phyloP scores from a whole-genome alignment of 805 yeast genomes.

The Zygosaccharomyces gambellarensis region DNA sequence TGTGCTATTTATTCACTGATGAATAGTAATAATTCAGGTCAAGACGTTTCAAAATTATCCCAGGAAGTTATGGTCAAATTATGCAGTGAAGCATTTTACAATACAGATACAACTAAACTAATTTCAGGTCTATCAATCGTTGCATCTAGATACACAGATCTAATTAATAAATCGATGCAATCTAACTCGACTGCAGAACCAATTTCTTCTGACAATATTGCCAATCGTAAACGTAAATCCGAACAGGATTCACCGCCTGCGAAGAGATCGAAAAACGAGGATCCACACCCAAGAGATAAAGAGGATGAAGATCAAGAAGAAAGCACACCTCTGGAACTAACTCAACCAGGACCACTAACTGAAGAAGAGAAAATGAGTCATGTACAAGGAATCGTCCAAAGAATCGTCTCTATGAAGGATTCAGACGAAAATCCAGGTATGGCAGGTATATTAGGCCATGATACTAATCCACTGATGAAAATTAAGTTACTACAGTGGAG shows the following conservation, averaged over 20 bases:
- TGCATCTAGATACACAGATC: slow-evolving; percentile 56
- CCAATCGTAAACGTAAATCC: slow-evolving; percentile 12
- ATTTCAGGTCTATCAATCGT: slow-evolving; percentile 66
- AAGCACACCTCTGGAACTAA: slow-evolving; percentile 19
- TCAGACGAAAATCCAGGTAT: slow-evolving; percentile 18
- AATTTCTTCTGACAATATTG: slow-evolving; percentile 7
- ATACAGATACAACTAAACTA: slow-evolving; percentile 48
- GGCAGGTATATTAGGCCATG: slow-evolving; percentile 15
- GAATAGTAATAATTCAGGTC: slow-evolving; percentile 54
- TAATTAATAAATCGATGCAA: slow-evolving; percentile 31
- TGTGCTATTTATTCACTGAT: slow-evolving; percentile 65
- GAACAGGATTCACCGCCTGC: slow-evolving; percentile 13
- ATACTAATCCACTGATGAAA: slow-evolving; percentile 22
- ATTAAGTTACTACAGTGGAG: slow-evolving; percentile 47
- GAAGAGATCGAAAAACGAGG: slow-evolving; percentile 24
- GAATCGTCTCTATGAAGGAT: slow-evolving; percentile 16
- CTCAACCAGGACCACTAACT: slow-evolving; percentile 46
- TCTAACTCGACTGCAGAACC: slow-evolving; percentile 22
- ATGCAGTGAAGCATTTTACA: slow-evolving; percentile 64
- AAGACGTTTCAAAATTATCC: slow-evolving; percentile 68
- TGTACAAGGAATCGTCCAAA: slow-evolving; percentile 49
- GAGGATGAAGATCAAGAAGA: slow-evolving; percentile 33
- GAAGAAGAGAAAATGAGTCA: slow-evolving; percentile 54
- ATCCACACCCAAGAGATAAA: slow-evolving; percentile 24
- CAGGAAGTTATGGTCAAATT: slow-evolving; percentile 54